Percentiles rank a stretch among this genome's conserved stretches.
Conservation (phyloP, 2,329 filamentous ascomycete genomes). For the Graphiopsis chlorocephala region DNA sequence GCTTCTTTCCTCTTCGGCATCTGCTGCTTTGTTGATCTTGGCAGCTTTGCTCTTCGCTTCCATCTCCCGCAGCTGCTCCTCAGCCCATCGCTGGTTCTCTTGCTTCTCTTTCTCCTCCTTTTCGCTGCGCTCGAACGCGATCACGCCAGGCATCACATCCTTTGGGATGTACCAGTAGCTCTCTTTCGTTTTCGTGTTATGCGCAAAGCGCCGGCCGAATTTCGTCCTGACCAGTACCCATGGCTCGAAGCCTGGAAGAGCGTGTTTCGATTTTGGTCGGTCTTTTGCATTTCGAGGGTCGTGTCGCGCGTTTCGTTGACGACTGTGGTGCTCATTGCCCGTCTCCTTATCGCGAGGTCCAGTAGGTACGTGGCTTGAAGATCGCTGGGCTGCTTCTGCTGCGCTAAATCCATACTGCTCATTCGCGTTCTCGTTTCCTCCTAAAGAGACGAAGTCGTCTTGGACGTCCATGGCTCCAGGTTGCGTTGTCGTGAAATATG, state of each 20-base stretch:
- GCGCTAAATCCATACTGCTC: not conserved
- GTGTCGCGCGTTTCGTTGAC: constrained; percentile 24
- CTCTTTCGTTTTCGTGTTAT: constrained; percentile 79
- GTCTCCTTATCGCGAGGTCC: constrained; percentile 11
- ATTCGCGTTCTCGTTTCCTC: constrained; percentile 21
- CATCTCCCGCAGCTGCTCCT: constrained; percentile 32
- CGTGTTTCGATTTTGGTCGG: constrained; percentile 73
- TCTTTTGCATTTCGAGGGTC: constrained; percentile 53
- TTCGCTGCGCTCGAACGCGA: constrained; percentile 68
- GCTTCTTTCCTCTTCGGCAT: constrained; percentile 20
- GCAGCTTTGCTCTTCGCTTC: constrained; percentile 23
- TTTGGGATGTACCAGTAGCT: constrained; percentile 96
- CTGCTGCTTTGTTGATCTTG: constrained; percentile 22
- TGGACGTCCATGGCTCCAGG: constrained; percentile 1
- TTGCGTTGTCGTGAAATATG: not conserved
- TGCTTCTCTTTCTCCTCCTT: constrained; percentile 59
- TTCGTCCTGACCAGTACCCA: constrained; percentile 96
- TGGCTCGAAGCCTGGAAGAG: constrained; percentile 76
- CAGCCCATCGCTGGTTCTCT: constrained; percentile 33
- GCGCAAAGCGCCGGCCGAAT: constrained; percentile 81
- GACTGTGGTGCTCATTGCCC: constrained; percentile 7
- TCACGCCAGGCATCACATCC: constrained; percentile 72
- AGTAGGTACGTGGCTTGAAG: constrained; percentile 13
- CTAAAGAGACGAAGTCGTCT: constrained; percentile 30
- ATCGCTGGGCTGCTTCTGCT: not conserved